Evolutionary conservation across 345 rosid genomes (phyloP).

Genomic region (Salix viminalis): DNA sequence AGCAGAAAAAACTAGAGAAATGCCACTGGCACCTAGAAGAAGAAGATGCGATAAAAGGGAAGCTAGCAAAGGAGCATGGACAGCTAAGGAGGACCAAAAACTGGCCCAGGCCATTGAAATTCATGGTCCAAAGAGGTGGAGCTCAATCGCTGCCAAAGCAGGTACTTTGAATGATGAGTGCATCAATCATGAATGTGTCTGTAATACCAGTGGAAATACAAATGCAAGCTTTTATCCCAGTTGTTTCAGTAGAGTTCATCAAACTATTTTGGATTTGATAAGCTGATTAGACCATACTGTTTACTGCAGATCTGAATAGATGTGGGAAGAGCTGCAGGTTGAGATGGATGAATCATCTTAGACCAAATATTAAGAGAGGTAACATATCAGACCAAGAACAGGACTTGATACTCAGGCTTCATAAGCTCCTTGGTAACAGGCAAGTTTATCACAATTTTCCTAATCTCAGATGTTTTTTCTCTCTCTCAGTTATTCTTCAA

Average conservation of each 20-base stretch:
- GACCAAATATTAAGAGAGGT: slow-evolving; percentile 59
- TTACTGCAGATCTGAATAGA: slow-evolving; percentile 35
- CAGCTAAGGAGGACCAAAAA: slow-evolving; percentile 44
- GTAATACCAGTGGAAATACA: not conserved
- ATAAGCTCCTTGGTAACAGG: slow-evolving; percentile 59
- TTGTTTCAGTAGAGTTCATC: not conserved
- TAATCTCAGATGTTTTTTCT: not conserved
- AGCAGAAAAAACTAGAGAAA: not conserved
- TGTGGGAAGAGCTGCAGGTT: slow-evolving; percentile 59
- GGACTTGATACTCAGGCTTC: slow-evolving; percentile 50
- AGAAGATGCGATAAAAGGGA: slow-evolving; percentile 28
- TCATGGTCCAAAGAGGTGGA: slow-evolving; percentile 53
- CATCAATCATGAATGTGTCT: not conserved
- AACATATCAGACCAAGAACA: slow-evolving; percentile 55
- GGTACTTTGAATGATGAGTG: slow-evolving; percentile 13
- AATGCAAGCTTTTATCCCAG: not conserved
- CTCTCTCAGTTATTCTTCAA: not conserved
- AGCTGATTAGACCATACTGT: not conserved
- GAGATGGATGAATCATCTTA: slow-evolving; percentile 59
- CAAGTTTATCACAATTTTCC: not conserved
- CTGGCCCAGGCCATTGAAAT: slow-evolving; percentile 36
- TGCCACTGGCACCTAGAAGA: slow-evolving; percentile 24
- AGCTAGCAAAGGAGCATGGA: slow-evolving; percentile 47
- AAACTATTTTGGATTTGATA: not conserved
- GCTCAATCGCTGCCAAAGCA: slow-evolving; percentile 43